Conservation (phyloP, 352 stramenopile species). For the Pythium phragmitis region DNA sequence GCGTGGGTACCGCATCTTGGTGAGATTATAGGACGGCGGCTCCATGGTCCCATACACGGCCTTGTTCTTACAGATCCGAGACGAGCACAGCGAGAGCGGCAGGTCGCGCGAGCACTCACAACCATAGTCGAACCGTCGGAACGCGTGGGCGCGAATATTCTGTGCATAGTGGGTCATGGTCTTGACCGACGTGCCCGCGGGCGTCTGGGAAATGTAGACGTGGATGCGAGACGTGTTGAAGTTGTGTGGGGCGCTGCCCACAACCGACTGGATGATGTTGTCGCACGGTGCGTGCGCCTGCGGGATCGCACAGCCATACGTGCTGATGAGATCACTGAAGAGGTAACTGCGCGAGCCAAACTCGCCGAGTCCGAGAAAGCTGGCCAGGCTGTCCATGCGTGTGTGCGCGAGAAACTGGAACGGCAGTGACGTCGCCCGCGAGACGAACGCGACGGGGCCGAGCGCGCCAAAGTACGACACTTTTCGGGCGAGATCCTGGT, state of each 20-base stretch:
- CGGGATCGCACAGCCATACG: slow-evolving; percentile 41
- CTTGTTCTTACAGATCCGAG: slow-evolving; percentile 56
- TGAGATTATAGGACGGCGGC: slow-evolving; percentile 45
- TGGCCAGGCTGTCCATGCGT: slow-evolving; percentile 36
- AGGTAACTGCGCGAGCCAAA: slow-evolving; percentile 48
- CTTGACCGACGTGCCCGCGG: slow-evolving; percentile 58
- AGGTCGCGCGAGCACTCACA: slow-evolving; percentile 40
- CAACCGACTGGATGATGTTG: slow-evolving; percentile 41
- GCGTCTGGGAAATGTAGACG: slow-evolving; percentile 62
- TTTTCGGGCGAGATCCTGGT: slow-evolving; percentile 56
- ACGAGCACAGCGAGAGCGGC: slow-evolving; percentile 39
- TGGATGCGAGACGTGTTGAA: slow-evolving; percentile 54
- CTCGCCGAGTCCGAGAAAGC: slow-evolving; percentile 27
- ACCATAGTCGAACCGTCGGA: slow-evolving; percentile 58
- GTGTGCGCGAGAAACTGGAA: slow-evolving; percentile 35
- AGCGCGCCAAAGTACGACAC: slow-evolving; percentile 66
- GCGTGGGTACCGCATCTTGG: slow-evolving; percentile 46
- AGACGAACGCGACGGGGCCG: slow-evolving; percentile 44
- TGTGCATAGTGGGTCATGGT: slow-evolving; percentile 65
- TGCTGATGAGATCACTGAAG: slow-evolving; percentile 41
- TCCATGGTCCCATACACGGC: slow-evolving; percentile 42
- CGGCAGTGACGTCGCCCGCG: slow-evolving; percentile 34
- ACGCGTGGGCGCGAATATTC: slow-evolving; percentile 56
- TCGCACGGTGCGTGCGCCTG: slow-evolving; percentile 29
- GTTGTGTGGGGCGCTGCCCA: slow-evolving; percentile 26